Percentiles rank a stretch among this genome's conserved stretches.
phyloP scores from a whole-genome alignment of 2,329 filamentous ascomycete species.

The Polytolypa hystricis region DNA sequence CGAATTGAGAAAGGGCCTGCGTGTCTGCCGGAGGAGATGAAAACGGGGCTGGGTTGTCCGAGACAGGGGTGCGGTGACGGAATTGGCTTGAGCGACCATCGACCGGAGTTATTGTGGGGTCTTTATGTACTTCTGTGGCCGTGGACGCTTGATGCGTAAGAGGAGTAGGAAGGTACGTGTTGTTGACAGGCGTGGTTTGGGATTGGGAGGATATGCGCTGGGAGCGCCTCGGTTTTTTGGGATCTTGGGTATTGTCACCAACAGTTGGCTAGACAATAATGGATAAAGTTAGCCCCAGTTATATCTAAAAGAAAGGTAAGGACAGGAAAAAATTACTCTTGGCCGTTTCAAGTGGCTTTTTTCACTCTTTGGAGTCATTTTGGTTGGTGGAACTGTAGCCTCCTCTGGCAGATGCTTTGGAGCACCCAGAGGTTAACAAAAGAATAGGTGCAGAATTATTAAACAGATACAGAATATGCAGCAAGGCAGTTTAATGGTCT shows the following conservation, averaged over 20 bases:
- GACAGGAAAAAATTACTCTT: conserved; percentile 49
- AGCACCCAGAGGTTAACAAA: too few species aligned
- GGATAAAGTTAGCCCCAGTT: too few species aligned
- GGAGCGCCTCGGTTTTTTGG: conserved; percentile 80
- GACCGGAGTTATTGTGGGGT: conserved; percentile 60
- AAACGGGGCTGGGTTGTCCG: conserved; percentile 28
- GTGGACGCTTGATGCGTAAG: conserved; percentile 58
- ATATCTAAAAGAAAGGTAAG: conserved; percentile 11
- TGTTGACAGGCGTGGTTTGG: conserved; percentile 50
- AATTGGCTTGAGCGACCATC: conserved; percentile 47
- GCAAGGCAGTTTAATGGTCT: too few species aligned
- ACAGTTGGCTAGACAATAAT: conserved; percentile 47
- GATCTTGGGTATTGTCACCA: conserved; percentile 48
- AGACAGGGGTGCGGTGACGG: conserved; percentile 30
- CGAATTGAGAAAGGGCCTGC: conserved; percentile 69
- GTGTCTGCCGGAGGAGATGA: conserved; percentile 65
- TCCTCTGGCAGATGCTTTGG: too few species aligned
- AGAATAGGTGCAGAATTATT: too few species aligned
- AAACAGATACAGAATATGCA: too few species aligned
- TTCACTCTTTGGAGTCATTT: conserved; percentile 42
- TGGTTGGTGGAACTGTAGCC: too few species aligned
- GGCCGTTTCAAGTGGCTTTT: conserved; percentile 78
- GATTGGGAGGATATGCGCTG: conserved; percentile 56
- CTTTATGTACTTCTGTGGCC: conserved; percentile 52
- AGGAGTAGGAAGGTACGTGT: conserved; percentile 68